Base-by-base conservation (phyloP, 140 eudicot species). In the Flaveria floridana region DNA sequence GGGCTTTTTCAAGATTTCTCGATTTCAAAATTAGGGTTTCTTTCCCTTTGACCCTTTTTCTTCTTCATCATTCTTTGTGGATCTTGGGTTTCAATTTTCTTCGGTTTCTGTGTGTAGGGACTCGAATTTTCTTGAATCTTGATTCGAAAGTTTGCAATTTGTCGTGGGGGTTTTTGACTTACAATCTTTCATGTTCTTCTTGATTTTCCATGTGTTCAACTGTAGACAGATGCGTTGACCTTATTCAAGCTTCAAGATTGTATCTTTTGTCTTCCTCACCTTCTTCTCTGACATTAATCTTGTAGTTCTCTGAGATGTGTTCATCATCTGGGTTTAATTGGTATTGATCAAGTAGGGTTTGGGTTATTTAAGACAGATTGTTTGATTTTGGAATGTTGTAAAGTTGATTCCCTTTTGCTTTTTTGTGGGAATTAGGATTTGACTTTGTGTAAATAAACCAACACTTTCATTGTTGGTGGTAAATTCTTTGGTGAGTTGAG, bases 381-480 rank as follows among this genome's bases (percentile, higher is more conserved):
- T 82, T 64, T 74, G 72, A 44, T 76, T 25, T 80, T 72, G 79
- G 86, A 72, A 67, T 81, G 80, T 80, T 72, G 34, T 70, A 69
- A 76, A 74, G 75, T 69, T 74, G 53, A 39, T 72, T 62, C 81
- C 75, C 68, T 87, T 64, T 67, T 77, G 76, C 79, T 46, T 72
- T 85, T 80, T 75, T 37, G n/a, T 62, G 75, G 80, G 64, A 61
- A 34, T 81, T 77, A 71, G 82, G 85, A 78, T 73, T 80, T 80
- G 84, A 74, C 84, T 69, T 80, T 74, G 70, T 79, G 74, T 75
- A 62, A 76, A 76, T 77, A 74, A 78, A 75, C 73, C 76, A 62
- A 78, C 21, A 16, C 44, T 59, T 74, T 0, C 48, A 19, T 28
- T 26, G 34, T 62, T 63, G 48, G 63, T 51, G n/a, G 26, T 13